Evolutionary conservation across 2,329 filamentous ascomycete genomes (phyloP).

Genomic region (Rutstroemia sydowiana): DNA sequence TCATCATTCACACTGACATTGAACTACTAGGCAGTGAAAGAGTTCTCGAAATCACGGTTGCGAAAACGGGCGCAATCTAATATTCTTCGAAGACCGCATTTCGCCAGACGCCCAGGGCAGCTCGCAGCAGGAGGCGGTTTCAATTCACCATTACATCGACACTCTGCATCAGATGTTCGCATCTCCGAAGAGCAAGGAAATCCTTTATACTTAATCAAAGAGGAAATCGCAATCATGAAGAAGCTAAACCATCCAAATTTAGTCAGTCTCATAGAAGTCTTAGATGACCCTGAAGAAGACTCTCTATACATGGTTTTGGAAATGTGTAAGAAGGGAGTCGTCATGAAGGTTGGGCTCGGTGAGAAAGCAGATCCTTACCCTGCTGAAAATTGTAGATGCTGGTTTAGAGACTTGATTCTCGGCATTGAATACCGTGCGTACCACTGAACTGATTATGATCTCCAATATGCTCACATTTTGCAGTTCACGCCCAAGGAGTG

Average conservation of each 20-base stretch:
- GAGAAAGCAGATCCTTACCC: slow-evolving; percentile 76
- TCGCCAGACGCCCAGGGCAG: slow-evolving; percentile 42
- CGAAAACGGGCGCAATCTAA: slow-evolving; percentile 87
- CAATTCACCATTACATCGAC: slow-evolving; percentile 38
- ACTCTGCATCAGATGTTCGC: slow-evolving; percentile 44
- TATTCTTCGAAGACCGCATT: slow-evolving; percentile 61
- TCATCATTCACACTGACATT: slow-evolving; percentile 4
- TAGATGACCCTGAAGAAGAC: slow-evolving; percentile 93
- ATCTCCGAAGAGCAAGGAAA: slow-evolving; percentile 56
- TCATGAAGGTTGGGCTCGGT: slow-evolving; percentile 92
- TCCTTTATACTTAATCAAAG: slow-evolving; percentile 79
- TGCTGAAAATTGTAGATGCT: slow-evolving; percentile 74
- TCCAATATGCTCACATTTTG: slow-evolving; percentile 14
- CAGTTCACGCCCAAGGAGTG: slow-evolving; percentile 87
- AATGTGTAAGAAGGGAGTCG: slow-evolving; percentile 96
- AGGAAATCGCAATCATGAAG: slow-evolving; percentile 99
- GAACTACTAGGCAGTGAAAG: slow-evolving; percentile 73
- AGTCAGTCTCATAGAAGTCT: slow-evolving; percentile 86
- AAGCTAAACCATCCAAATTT: slow-evolving; percentile 92
- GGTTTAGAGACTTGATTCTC: slow-evolving; percentile 91
- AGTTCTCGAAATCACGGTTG: slow-evolving; percentile 89
- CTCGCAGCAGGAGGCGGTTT: slow-evolving; percentile 38
- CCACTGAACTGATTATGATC: background rate
- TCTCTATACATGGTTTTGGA: slow-evolving; percentile 98
- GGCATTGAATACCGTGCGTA: slow-evolving; percentile 84